phyloP scores from a whole-genome alignment of 108 stramenopile species.

The Poteriospumella lacustris region DNA sequence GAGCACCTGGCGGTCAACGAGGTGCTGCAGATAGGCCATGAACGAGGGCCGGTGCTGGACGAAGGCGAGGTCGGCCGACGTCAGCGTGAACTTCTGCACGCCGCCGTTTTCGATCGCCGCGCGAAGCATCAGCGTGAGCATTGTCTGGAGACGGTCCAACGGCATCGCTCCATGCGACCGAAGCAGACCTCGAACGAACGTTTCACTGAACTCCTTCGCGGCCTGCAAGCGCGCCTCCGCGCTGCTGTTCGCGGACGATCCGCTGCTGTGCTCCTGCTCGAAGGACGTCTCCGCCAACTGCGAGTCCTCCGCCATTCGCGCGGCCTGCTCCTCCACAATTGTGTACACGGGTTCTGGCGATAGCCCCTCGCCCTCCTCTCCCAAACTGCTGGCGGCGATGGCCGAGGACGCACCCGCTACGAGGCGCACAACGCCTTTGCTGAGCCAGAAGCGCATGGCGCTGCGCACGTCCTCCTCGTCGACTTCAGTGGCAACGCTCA shows the following conservation, averaged over 20 bases:
- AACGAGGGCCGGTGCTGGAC: not conserved
- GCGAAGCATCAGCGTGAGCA: conserved; percentile 75
- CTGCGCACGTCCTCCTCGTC: conserved; percentile 63
- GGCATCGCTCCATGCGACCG: conserved; percentile 70
- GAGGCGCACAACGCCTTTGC: conserved; percentile 65
- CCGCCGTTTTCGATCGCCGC: conserved; percentile 37
- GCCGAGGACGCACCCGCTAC: conserved; percentile 22
- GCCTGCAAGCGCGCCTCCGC: conserved; percentile 47
- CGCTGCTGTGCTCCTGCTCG: not conserved
- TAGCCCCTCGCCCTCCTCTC: conserved; percentile 53
- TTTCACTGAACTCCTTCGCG: conserved; percentile 61
- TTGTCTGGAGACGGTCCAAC: conserved; percentile 72
- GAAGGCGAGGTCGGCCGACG: not conserved
- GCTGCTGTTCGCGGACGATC: conserved; percentile 34
- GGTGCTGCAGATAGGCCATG: conserved; percentile 13
- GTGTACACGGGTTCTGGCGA: not conserved
- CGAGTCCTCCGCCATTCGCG: not conserved
- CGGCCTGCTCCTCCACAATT: not conserved
- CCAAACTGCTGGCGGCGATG: not conserved
- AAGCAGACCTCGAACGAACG: conserved; percentile 80
- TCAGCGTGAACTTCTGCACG: not conserved
- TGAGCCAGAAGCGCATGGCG: conserved; percentile 75
- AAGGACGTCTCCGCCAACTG: not conserved
- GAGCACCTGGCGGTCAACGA: conserved; percentile 29
- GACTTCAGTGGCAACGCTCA: conserved; percentile 66